phyloP scores from a whole-genome alignment of 2,329 filamentous ascomycete species.

The Cladosporium sp. region DNA sequence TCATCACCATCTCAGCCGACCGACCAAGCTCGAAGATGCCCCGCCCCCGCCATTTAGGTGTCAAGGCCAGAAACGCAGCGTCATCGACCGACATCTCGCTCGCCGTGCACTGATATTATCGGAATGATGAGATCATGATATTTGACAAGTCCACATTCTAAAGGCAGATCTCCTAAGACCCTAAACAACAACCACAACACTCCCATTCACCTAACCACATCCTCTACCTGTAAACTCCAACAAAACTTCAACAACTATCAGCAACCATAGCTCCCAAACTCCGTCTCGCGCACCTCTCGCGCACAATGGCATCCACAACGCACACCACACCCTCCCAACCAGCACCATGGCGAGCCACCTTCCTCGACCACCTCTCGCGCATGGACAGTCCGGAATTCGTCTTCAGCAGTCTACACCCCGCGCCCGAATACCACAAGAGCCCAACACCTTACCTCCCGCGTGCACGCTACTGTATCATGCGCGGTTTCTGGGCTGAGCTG shows the following conservation, averaged over 20 bases:
- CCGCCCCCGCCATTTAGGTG: not conserved
- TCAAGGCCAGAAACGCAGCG: not conserved
- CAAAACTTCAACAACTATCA: conserved; percentile 5
- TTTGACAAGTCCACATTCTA: not conserved
- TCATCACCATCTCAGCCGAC: not conserved
- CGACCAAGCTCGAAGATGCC: not conserved
- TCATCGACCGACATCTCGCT: conserved; percentile 7
- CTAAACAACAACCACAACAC: too few species aligned
- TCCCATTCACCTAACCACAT: too few species aligned
- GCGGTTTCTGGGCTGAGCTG: conserved; percentile 75
- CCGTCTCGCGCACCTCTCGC: conserved; percentile 38
- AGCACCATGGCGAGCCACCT: conserved; percentile 50
- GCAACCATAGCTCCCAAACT: conserved; percentile 29
- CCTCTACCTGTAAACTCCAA: not conserved
- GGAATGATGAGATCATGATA: conserved; percentile 9
- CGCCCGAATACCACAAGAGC: conserved; percentile 33
- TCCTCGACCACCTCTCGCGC: conserved; percentile 46
- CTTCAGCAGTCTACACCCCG: conserved; percentile 45
- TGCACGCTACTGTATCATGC: conserved; percentile 75
- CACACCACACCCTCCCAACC: conserved; percentile 33
- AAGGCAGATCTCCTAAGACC: too few species aligned
- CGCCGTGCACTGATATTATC: too few species aligned
- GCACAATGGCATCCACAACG: conserved; percentile 40
- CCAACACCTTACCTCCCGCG: conserved; percentile 46
- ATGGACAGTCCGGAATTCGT: conserved; percentile 49